Evolutionary conservation across 2,329 filamentous ascomycete genomes (phyloP).

Genomic region (Xylariaceae sp.): DNA sequence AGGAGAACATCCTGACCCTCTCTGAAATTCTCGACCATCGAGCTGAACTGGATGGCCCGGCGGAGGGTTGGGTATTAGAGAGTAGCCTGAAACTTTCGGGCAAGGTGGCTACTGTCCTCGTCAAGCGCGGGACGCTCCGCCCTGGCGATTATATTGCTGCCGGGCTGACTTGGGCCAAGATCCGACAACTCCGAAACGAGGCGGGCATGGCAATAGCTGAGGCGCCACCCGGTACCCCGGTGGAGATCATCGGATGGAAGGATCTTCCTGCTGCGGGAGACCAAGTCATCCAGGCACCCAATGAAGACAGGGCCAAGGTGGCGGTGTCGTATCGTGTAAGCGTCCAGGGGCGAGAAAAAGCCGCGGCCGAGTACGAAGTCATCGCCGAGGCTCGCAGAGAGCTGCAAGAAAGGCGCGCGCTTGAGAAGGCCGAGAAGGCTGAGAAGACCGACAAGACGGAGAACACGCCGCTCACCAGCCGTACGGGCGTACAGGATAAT

Average conservation of each 20-base stretch:
- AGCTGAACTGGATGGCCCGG: slow-evolving; percentile 69
- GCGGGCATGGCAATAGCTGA: slow-evolving; percentile 66
- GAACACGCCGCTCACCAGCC: too few species aligned
- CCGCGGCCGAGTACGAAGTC: slow-evolving; percentile 70
- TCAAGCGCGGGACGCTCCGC: slow-evolving; percentile 80
- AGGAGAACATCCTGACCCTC: slow-evolving; percentile 82
- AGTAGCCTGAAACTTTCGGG: slow-evolving; percentile 81
- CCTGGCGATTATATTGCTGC: slow-evolving; percentile 81
- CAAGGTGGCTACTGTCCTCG: slow-evolving; percentile 80
- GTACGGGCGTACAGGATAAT: too few species aligned
- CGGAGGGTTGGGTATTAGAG: slow-evolving; percentile 92
- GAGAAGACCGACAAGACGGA: too few species aligned
- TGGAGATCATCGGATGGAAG: slow-evolving; percentile 93
- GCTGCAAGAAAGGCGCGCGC: slow-evolving; percentile 57
- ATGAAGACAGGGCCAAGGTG: slow-evolving; percentile 72
- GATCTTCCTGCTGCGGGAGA: slow-evolving; percentile 78
- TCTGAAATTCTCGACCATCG: slow-evolving; percentile 89
- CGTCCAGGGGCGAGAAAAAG: slow-evolving; percentile 65
- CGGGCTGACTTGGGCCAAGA: slow-evolving; percentile 79
- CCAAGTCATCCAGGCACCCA: slow-evolving; percentile 75
- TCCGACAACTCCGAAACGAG: slow-evolving; percentile 83
- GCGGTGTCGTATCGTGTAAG: slow-evolving; percentile 75
- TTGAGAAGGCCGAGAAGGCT: slow-evolving; percentile 45
- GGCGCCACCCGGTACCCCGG: slow-evolving; percentile 81
- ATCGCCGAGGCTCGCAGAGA: slow-evolving; percentile 63